These are phyloP conservation scores for Parascedosporium putredinis DNA, from an alignment of 2,329 filamentous ascomycete species.

Conservation along the genomic window DNA sequence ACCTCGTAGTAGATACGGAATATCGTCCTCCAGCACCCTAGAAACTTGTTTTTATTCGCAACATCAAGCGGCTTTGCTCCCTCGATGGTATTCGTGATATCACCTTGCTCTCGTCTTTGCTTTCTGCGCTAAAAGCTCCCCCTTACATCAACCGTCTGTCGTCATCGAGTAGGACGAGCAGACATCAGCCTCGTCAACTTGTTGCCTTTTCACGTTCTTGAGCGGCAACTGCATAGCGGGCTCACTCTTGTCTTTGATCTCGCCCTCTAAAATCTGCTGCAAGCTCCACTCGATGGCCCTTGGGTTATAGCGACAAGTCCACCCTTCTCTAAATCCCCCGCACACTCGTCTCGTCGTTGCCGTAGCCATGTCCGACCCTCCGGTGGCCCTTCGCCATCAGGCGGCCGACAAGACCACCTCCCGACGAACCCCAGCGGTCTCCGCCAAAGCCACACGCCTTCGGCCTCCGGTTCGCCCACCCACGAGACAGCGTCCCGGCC, in stretches of 20 bases:
- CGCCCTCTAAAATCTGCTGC: no score
- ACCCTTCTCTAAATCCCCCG: no score
- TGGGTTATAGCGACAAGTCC: not conserved
- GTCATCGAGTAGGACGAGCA: not conserved
- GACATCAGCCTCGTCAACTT: no score
- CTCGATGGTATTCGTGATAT: not conserved
- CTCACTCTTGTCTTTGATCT: no score
- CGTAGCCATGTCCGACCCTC: not conserved
- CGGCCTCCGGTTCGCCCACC: constrained; percentile 3
- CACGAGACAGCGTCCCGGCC: not conserved
- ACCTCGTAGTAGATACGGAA: no score
- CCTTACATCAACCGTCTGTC: not conserved
- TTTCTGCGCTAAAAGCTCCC: not conserved
- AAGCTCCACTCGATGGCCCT: not conserved
- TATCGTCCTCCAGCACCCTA: no score
- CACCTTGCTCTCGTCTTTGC: not conserved
- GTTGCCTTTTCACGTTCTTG: no score
- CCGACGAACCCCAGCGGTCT: constrained; percentile 34
- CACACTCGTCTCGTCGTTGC: not conserved
- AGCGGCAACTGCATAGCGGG: no score
- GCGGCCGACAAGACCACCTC: constrained; percentile 20
- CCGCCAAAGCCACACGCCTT: constrained; percentile 31
- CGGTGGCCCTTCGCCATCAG: not conserved
- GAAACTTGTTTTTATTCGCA: not conserved
- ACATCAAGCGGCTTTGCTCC: not conserved